phyloP scores from a whole-genome alignment of 1,284 basidiomycete species.

The Cryptococcus jaspeensis region DNA sequence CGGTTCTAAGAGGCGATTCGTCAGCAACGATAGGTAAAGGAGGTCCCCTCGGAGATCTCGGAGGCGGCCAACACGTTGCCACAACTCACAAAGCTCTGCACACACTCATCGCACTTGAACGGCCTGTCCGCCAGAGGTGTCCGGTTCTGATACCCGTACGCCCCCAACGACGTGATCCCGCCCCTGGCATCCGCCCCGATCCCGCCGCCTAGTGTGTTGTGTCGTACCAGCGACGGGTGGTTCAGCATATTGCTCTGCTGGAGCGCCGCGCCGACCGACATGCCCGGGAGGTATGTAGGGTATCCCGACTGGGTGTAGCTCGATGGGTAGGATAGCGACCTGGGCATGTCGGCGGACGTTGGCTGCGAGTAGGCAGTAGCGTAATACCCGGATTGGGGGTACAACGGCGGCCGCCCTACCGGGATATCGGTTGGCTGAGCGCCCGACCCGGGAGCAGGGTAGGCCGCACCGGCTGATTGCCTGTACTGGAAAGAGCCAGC shows the following conservation, averaged over 20 bases:
- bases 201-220: slow-evolving; percentile 30
- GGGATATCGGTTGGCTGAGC: slow-evolving; percentile 9
- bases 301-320: slow-evolving; percentile 27
- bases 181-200: slow-evolving; percentile 16
- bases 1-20: slow-evolving; percentile 40
- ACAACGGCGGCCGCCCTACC: slow-evolving; percentile 8
- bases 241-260: slow-evolving; percentile 10
- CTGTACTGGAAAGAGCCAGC: slow-evolving; percentile 11
- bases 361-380: slow-evolving; percentile 20
- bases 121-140: slow-evolving; percentile 45
- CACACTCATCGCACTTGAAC: slow-evolving; percentile 53
- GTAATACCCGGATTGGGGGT: slow-evolving; percentile 16
- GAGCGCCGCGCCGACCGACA: slow-evolving; percentile 14
- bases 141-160: slow-evolving; percentile 17
- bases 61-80: not conserved
- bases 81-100: slow-evolving; percentile 52
- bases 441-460: slow-evolving; percentile 1
- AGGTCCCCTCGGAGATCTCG: not conserved
- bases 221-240: slow-evolving; percentile 27
- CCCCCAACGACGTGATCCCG: slow-evolving; percentile 11
- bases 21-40: not conserved
- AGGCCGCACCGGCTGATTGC: not conserved
- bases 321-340: slow-evolving; percentile 44
- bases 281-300: slow-evolving; percentile 18
- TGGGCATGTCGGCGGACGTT: slow-evolving; percentile 41